Conservation (phyloP, 345 rosid species). For the Dovyalis caffra region DNA sequence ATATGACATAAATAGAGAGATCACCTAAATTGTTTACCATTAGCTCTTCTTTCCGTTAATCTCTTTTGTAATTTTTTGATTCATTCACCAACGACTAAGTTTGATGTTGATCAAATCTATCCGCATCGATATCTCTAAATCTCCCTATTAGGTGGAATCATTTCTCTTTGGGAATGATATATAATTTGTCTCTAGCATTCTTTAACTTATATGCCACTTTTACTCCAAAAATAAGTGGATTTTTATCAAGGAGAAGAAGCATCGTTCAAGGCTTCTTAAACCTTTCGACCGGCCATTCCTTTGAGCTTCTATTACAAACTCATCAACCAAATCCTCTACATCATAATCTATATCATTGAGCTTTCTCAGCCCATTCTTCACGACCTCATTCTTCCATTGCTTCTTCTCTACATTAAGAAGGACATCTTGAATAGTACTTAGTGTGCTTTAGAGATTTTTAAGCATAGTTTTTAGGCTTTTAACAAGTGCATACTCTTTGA, state of each 20-base stretch:
- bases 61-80: background rate
- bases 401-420: slow-evolving; percentile 13
- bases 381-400: background rate
- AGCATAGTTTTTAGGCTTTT: background rate
- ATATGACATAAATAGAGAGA: slow-evolving; percentile 3
- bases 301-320: background rate
- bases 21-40: background rate
- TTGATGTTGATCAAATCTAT: background rate
- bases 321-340: slow-evolving; percentile 6
- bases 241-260: background rate
- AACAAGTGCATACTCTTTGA: background rate
- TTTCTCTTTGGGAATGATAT: background rate
- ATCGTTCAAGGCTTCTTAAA: background rate
- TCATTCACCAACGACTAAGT: background rate
- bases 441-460: background rate
- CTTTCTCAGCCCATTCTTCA: slow-evolving; percentile 1
- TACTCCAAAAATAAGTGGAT: too few species aligned
- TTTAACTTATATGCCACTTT: slow-evolving; percentile 1
- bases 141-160: background rate
- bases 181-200: background rate
- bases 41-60: background rate
- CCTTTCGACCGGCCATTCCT: background rate
- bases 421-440: slow-evolving; percentile 4
- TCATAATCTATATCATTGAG: slow-evolving; percentile 5
- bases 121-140: background rate